These are phyloP conservation scores for Torulaspora pretoriensis DNA, from an alignment of 1,139 yeast genomes.

Conservation along the genomic window DNA sequence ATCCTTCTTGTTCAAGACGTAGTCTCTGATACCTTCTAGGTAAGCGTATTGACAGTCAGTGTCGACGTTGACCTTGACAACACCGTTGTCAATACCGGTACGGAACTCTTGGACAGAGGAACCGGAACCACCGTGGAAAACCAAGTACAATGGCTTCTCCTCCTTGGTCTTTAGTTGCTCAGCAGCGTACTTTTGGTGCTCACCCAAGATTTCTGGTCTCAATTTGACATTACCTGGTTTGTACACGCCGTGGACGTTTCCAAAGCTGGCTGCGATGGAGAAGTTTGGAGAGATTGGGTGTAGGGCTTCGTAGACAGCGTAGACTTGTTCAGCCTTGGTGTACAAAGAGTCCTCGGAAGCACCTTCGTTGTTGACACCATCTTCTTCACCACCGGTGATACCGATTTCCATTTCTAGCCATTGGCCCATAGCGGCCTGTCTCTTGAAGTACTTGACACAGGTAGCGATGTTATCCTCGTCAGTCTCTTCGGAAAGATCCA, in stretches of 20 bases:
- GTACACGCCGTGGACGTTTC: constrained; percentile 99
- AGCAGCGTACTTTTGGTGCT: constrained; percentile 84
- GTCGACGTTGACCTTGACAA: constrained; percentile 97
- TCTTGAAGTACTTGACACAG: constrained; percentile 91
- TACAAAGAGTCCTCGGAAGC: constrained; percentile 83
- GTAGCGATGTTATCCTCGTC: constrained; percentile 94
- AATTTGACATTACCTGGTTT: constrained; percentile 97
- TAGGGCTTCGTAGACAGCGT: constrained; percentile 83
- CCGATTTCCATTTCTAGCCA: constrained; percentile 99
- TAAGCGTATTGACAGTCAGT: constrained; percentile 99
- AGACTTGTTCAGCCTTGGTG: constrained; percentile 96
- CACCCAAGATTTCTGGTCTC: constrained; percentile 90
- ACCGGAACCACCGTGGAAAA: constrained; percentile 99
- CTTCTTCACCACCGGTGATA: constrained; percentile 99
- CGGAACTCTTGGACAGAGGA: constrained; percentile 88
- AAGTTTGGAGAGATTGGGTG: constrained; percentile 93
- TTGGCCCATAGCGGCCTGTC: constrained; percentile 92
- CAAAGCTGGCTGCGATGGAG: constrained; percentile 99
- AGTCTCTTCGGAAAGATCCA: constrained; percentile 94
- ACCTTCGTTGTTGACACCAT: constrained; percentile 98
- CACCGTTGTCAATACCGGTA: constrained; percentile 89
- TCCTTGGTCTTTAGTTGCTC: constrained; percentile 56
- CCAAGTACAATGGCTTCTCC: constrained; percentile 84
- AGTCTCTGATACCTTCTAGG: constrained; percentile 95
- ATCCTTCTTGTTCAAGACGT: constrained; percentile 92